These are phyloP conservation scores for Cinchona pubescens DNA, from an alignment of 257 asterid species.

Conservation along the genomic window DNA sequence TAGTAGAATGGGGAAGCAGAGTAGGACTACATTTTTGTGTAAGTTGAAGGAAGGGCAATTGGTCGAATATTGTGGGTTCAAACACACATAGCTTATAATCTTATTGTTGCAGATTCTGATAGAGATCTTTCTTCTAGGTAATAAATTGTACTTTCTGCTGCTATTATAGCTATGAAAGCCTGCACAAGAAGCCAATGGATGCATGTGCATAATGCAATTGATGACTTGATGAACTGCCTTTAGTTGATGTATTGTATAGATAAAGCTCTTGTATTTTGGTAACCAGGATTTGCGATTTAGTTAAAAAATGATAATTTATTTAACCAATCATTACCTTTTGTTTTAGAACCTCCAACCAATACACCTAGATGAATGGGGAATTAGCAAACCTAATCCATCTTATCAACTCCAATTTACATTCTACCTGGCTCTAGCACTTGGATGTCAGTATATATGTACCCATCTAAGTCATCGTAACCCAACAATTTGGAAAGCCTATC, in stretches of 20 bases:
- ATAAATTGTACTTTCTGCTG: neutral
- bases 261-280: neutral
- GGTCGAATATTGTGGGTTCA: neutral
- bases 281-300: conserved; percentile 1
- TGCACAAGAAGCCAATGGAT: neutral
- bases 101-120: neutral
- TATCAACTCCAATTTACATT: conserved; percentile 51
- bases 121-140: neutral
- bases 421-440: conserved; percentile 7
- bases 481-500: conserved; percentile 13
- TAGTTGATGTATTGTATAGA: neutral
- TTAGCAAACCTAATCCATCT: conserved; percentile 53
- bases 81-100: neutral
- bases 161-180: too few relatives aligned
- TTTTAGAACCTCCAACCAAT: conserved; percentile 19
- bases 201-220: neutral
- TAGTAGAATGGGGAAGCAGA: too few relatives aligned
- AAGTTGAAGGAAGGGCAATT: neutral
- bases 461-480: neutral
- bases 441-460: conserved; percentile 12
- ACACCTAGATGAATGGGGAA: conserved; percentile 31
- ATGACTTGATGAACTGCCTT: neutral
- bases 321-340: conserved; percentile 12
- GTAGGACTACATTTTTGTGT: neutral
- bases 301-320: conserved; percentile 3